phyloP scores from a whole-genome alignment of 1,284 basidiomycete species.

The Apiotrichum sp. region DNA sequence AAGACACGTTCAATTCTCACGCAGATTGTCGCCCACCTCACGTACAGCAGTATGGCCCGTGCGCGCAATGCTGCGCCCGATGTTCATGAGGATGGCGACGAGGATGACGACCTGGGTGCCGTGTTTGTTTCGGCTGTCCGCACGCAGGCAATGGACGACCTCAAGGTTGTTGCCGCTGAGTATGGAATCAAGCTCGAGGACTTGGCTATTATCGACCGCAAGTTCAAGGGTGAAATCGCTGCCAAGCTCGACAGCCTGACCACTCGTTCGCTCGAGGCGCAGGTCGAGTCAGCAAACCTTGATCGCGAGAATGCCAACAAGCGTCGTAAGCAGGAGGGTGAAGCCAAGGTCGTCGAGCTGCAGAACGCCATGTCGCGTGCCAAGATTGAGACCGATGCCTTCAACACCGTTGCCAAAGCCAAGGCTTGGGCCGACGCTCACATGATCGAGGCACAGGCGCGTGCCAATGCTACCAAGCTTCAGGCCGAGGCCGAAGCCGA shows the following conservation, averaged over 20 bases:
- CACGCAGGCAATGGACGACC: slow-evolving; percentile 16
- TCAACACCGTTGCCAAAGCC: slow-evolving; percentile 4
- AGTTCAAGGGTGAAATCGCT: slow-evolving; percentile 14
- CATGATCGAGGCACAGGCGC: slow-evolving; percentile 12
- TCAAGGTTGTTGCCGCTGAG: slow-evolving; percentile 13
- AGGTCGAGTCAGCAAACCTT: slow-evolving; percentile 15
- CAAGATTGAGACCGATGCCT: slow-evolving; percentile 9
- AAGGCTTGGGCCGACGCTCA: slow-evolving; percentile 6
- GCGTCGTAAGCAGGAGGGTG: slow-evolving; percentile 12
- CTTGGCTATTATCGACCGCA: slow-evolving; percentile 15
- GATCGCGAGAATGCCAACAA: slow-evolving; percentile 16
- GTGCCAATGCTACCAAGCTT: slow-evolving; percentile 10
- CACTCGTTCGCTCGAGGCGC: slow-evolving; percentile 14
- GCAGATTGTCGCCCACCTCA: slow-evolving; percentile 14
- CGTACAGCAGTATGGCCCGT: slow-evolving; percentile 12
- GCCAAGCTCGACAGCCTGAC: slow-evolving; percentile 15
- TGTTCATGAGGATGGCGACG: neutral
- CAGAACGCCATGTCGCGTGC: slow-evolving; percentile 13
- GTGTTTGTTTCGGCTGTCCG: slow-evolving; percentile 15
- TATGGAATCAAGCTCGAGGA: slow-evolving; percentile 18
- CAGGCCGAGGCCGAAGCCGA: slow-evolving; percentile 11
- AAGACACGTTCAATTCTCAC: slow-evolving; percentile 17
- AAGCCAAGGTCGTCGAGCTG: slow-evolving; percentile 14
- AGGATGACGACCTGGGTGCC: slow-evolving; percentile 8
- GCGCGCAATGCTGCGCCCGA: slow-evolving; percentile 13